These are phyloP conservation scores for Scheffersomyces illinoinensis DNA, from an alignment of 1,139 yeast genomes.

Conservation along the genomic window DNA sequence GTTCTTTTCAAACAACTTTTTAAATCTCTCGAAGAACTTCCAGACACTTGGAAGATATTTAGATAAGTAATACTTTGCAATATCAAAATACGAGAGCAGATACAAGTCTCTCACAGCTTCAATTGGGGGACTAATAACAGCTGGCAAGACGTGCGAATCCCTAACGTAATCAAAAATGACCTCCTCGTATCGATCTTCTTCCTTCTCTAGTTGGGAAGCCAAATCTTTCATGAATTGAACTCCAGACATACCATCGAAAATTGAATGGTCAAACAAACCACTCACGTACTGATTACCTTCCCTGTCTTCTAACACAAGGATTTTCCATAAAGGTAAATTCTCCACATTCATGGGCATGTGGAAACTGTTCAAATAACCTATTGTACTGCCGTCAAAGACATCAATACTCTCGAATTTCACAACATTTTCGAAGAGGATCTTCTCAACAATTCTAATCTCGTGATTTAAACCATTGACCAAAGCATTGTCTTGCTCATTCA, in stretches of 20 bases:
- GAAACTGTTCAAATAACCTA: slow-evolving; percentile 1
- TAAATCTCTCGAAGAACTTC: background rate
- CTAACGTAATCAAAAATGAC: slow-evolving; percentile 1
- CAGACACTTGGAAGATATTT: background rate
- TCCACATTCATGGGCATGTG: slow-evolving; percentile 4
- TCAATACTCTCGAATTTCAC: background rate
- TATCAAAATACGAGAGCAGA: background rate
- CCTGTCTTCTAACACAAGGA: slow-evolving; percentile 6
- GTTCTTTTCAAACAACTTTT: background rate
- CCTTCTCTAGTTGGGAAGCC: slow-evolving; percentile 7
- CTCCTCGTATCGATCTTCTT: slow-evolving; percentile 1
- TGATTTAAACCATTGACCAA: background rate
- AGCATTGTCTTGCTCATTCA: background rate
- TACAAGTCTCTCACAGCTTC: background rate
- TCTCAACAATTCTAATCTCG: background rate
- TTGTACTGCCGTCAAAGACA: slow-evolving; percentile 1
- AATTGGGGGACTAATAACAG: background rate
- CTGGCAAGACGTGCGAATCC: background rate
- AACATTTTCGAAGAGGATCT: background rate
- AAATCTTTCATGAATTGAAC: slow-evolving; percentile 14
- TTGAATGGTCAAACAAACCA: slow-evolving; percentile 11
- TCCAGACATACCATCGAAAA: slow-evolving; percentile 15
- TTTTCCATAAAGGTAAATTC: slow-evolving; percentile 9
- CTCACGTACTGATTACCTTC: slow-evolving; percentile 9
- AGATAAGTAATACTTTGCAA: background rate